These are phyloP conservation scores for Nakaseomyces kungkrabaensis DNA, from an alignment of 1,139 yeast species.

Conservation along the genomic window DNA sequence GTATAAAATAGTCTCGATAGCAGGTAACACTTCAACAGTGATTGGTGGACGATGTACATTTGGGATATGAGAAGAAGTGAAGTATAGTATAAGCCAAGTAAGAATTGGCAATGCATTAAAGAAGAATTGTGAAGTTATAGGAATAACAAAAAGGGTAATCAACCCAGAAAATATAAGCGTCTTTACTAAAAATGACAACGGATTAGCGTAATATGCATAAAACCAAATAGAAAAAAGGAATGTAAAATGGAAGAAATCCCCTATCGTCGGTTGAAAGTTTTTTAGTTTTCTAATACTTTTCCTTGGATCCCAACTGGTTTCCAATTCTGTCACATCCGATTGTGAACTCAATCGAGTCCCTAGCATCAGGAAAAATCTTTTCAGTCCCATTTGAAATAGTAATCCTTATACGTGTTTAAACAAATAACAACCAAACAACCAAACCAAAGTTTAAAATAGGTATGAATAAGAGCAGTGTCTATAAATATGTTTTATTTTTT, in stretches of 20 bases:
- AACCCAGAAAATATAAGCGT: constrained; percentile 22
- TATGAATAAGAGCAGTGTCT: too few species aligned
- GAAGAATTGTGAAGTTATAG: constrained; percentile 78
- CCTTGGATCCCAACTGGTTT: constrained; percentile 49
- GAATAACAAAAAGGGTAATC: constrained; percentile 41
- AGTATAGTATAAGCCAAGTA: constrained; percentile 81
- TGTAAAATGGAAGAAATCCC: constrained; percentile 44
- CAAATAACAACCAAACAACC: too few species aligned
- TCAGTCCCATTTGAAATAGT: constrained; percentile 19
- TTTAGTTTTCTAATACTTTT: constrained; percentile 40
- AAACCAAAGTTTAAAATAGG: too few species aligned
- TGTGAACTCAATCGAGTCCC: constrained; percentile 37
- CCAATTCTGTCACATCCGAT: constrained; percentile 45
- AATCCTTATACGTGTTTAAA: too few species aligned
- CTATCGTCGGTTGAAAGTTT: constrained; percentile 39
- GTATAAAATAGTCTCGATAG: constrained; percentile 84
- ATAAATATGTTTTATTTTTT: too few species aligned
- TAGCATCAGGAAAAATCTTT: constrained; percentile 47
- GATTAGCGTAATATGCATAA: constrained; percentile 37
- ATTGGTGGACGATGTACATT: constrained; percentile 77
- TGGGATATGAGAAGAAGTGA: constrained; percentile 71
- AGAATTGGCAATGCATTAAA: constrained; percentile 77
- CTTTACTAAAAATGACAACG: constrained; percentile 30
- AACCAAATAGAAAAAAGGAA: constrained; percentile 40
- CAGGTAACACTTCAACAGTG: constrained; percentile 83